Evolutionary conservation across 768 basidiomycete genomes (phyloP), one percentile per base, ranked within the genome.

Genomic region (Mycena metata): DNA sequence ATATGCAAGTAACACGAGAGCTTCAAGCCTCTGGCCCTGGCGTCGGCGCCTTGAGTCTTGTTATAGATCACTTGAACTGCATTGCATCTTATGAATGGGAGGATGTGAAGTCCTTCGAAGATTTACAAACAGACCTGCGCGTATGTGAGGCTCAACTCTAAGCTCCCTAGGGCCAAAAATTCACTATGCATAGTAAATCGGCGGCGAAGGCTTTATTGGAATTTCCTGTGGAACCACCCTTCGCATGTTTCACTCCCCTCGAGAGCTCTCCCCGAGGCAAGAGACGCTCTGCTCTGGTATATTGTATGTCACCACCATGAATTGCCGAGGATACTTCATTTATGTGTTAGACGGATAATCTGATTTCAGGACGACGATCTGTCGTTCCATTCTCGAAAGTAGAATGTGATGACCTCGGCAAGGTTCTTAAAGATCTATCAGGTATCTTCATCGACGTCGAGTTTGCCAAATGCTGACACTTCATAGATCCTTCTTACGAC

Each of bases 211-310:
- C 76, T 85, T 19, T 88, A 88, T 71, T 88, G 85, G 86, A 86
- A 83, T 62, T 86, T 82, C 60, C 68, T 89, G 13, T 82, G 80
- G 76, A 80, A 81, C 26, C 85, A 88, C 72, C 86, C 87, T 6
- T 76, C 79, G 7, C 87, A 88, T 71, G 74, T 81, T 0, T 70
- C 79, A 19, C 79, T 82, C 35, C 84, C 85, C 19, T 57, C 72
- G n/a, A 77, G 79, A 24, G 86, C 85, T 0, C 69, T 84, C 39
- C 66, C 76, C 23, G 86, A 88, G 63, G 85, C 85, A 4, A 77
- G 78, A 19, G 87, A 89, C 66, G 83, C 85, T 23, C 70, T 88
- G 55, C 82, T 84, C 17, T 87, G 85, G 82, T 87, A 83, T 74
- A 82, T 84, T 69, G 83, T 85, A 57, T 21, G 79, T 57, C 11